These are phyloP conservation scores for Rhodomyrtus psidioides DNA, from an alignment of 441 rosid genomes.

Conservation along the genomic window DNA sequence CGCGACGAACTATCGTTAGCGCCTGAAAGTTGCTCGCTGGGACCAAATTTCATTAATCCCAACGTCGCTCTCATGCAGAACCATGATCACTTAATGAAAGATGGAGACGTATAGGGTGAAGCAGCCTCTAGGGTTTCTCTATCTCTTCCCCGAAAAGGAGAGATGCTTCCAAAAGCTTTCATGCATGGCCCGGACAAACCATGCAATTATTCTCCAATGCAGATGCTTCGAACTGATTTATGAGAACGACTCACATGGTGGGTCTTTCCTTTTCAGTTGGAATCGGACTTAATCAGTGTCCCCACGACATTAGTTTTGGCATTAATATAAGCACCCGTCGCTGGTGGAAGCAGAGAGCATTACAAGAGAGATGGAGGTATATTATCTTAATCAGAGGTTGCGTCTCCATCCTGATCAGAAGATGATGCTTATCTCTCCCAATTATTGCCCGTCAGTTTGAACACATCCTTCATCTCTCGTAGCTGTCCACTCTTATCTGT, in stretches of 20 bases:
- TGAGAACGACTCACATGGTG: neutral
- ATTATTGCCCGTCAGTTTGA: neutral
- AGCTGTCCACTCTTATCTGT: neutral
- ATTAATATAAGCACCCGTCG: too few species aligned
- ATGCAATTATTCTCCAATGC: neutral
- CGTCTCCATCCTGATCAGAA: neutral
- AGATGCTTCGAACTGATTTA: neutral
- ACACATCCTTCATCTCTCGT: neutral
- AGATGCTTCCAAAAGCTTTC: neutral
- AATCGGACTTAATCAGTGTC: neutral
- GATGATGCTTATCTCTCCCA: neutral
- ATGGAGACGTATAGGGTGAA: neutral
- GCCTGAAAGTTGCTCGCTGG: neutral
- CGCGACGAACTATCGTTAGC: neutral
- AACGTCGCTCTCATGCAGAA: neutral
- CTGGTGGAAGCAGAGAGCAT: too few species aligned
- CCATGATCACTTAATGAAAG: neutral
- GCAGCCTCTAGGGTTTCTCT: neutral
- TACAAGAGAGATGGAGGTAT: too few species aligned
- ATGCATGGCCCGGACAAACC: neutral
- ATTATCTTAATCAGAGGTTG: neutral
- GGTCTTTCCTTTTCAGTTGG: neutral
- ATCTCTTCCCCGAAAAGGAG: neutral
- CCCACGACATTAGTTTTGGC: too few species aligned
- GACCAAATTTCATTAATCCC: too few species aligned